phyloP scores from a whole-genome alignment of 306 rosid genomes.

The Nissolia schottii region DNA sequence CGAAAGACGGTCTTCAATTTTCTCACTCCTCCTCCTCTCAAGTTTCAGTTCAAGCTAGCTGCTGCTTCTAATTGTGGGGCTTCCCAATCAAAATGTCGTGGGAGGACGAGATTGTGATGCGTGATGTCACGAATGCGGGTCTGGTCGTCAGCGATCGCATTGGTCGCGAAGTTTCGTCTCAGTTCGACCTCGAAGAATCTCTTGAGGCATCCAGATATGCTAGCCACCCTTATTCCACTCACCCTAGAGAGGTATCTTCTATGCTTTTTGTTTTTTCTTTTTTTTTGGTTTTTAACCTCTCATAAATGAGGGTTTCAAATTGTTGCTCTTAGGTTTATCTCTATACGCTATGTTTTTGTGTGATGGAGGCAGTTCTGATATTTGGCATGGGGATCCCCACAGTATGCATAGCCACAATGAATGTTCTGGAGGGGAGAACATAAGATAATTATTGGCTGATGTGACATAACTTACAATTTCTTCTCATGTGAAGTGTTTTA shows the following conservation, averaged over 20 bases:
- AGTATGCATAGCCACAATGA: not conserved
- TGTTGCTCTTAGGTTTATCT: not conserved
- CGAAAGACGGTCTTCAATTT: not conserved
- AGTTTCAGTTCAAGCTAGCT: not conserved
- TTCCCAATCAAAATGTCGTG: constrained; percentile 48
- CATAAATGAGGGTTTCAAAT: not conserved
- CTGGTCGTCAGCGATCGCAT: constrained; percentile 80
- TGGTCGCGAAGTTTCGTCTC: constrained; percentile 77
- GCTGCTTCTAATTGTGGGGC: constrained; percentile 21
- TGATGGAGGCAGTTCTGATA: not conserved
- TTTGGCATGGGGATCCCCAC: not conserved
- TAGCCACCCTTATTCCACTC: constrained; percentile 85
- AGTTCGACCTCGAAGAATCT: constrained; percentile 91
- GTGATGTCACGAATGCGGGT: constrained; percentile 81
- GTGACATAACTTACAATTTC: not conserved
- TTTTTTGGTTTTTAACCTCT: no score
- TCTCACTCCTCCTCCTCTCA: not conserved
- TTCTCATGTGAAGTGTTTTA: not conserved
- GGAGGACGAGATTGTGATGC: constrained; percentile 79
- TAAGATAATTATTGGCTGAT: not conserved
- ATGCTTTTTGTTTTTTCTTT: no score
- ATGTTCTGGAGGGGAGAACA: not conserved
- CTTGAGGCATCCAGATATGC: constrained; percentile 90
- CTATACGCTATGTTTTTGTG: not conserved
- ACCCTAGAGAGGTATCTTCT: constrained; percentile 75